These are phyloP conservation scores for Holtermanniella nyarrowii DNA, from an alignment of 768 basidiomycete species.

Conservation along the genomic window DNA sequence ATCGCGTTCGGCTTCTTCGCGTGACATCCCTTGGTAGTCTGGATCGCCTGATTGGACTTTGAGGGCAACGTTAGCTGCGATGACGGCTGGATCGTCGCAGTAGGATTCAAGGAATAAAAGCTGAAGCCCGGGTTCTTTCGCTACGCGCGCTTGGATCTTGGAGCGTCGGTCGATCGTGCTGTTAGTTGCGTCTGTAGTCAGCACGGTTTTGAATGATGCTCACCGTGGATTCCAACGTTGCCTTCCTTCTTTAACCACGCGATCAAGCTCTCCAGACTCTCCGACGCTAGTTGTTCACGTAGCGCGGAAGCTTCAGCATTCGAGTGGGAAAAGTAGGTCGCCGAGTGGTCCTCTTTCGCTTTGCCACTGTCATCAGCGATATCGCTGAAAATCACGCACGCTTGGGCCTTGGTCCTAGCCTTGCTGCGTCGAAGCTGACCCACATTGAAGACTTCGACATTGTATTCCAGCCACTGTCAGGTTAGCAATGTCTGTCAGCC, in stretches of 20 bases:
- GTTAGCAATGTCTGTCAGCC: background rate
- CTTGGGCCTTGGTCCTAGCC: constrained; percentile 44
- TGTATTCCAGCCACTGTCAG: constrained; percentile 89
- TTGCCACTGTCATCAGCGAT: constrained; percentile 48
- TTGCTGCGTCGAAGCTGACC: constrained; percentile 83
- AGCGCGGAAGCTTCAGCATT: constrained; percentile 65
- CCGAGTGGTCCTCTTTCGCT: constrained; percentile 79
- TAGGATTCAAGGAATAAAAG: constrained; percentile 90
- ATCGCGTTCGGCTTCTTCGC: constrained; percentile 74
- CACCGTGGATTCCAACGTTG: constrained; percentile 96
- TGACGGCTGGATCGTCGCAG: constrained; percentile 86
- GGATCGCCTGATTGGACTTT: constrained; percentile 96
- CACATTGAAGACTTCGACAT: constrained; percentile 97
- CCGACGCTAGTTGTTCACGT: constrained; percentile 74
- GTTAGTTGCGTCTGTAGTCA: constrained; percentile 77
- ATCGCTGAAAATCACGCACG: constrained; percentile 5
- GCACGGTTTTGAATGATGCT: constrained; percentile 15
- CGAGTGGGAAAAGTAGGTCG: constrained; percentile 77
- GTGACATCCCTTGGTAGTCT: constrained; percentile 84
- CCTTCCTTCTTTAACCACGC: constrained; percentile 81
- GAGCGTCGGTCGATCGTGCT: constrained; percentile 65
- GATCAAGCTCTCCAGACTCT: constrained; percentile 89
- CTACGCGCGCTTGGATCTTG: constrained; percentile 74
- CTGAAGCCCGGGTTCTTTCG: constrained; percentile 72
- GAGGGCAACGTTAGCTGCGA: constrained; percentile 89